Percentiles rank a stretch among this genome's conserved stretches.
phyloP scores from a whole-genome alignment of 768 basidiomycete genomes.

The Coprinopsis marcescibilis region DNA sequence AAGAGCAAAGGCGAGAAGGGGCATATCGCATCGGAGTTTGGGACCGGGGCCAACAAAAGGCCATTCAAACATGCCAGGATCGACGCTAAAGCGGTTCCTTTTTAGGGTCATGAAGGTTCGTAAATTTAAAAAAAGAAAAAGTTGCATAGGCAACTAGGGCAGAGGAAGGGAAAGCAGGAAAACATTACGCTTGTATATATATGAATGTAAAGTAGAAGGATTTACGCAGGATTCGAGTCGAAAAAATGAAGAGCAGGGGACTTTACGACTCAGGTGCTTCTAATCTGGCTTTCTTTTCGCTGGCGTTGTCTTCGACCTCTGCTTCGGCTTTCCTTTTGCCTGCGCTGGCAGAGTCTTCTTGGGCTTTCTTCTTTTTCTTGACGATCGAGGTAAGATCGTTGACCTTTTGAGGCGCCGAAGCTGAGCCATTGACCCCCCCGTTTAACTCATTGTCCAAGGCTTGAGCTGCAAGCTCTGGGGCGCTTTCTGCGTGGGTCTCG shows the following conservation, averaged over 20 bases:
- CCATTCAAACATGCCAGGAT: conserved; percentile 63
- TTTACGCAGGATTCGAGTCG: neutral
- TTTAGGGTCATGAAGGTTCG: conserved; percentile 1
- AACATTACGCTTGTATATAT: neutral
- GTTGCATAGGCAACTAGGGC: neutral
- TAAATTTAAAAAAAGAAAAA: neutral
- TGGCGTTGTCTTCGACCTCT: conserved; percentile 37
- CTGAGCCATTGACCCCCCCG: conserved; percentile 26
- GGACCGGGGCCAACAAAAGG: conserved; percentile 66
- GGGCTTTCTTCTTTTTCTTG: conserved; percentile 77
- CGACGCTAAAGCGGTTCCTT: conserved; percentile 38
- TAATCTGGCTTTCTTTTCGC: conserved; percentile 64
- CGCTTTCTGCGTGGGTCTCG: conserved; percentile 46
- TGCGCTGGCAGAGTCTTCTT: conserved; percentile 29
- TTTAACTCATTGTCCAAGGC: conserved; percentile 72
- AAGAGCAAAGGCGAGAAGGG: conserved; percentile 67
- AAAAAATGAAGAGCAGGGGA: neutral
- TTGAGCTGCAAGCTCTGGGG: conserved; percentile 65
- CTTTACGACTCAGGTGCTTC: conserved; percentile 23
- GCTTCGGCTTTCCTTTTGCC: conserved; percentile 71
- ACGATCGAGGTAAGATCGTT: conserved; percentile 85
- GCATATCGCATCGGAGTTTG: conserved; percentile 86
- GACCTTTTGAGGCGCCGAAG: conserved; percentile 40
- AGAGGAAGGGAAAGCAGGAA: neutral
- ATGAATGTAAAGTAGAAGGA: neutral